Evolutionary conservation across 2,329 filamentous ascomycete genomes (phyloP), one percentile per base, ranked within the genome.

Genomic region (Diaporthe humulicola): DNA sequence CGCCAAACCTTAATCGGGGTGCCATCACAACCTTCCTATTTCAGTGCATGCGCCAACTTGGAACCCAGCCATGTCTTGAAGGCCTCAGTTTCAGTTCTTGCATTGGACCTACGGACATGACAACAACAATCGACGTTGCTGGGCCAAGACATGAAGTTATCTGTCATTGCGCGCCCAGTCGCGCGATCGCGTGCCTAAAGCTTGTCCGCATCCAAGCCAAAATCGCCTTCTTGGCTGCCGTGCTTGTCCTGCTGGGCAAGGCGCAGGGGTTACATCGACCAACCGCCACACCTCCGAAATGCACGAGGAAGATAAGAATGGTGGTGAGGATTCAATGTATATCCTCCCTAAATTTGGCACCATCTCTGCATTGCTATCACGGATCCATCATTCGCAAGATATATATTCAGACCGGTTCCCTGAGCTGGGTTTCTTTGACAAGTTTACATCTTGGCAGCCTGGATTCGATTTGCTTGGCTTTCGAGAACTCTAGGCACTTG

Each of bases 161-260:
- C 54, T 45, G n/a, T 28, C 58, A 3, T 22, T 15, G 17, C 25
- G 1, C 19, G 60, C 60, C 60, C 28, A 66, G 60, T 48, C 60
- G 42, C 60, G 17, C 40, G 28, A 15, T 19, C 25, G 42, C 42
- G 14, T 67, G 61, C 61, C 61, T 45, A 67, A 67, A 66, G 61
- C 61, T 66, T 66, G 61, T 50, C 28, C 28, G 4, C 28, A 14
- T 2, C 19, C 42, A 66, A 66, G 61, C 61, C n/a, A n/a, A 6
- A 28, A 22, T 36, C 28, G 28, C 42, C 42, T 66, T 17, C 61
- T 67, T 67, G 61, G 61, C 61, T 67, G 61, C 61, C 45, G 45
- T 38, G 42, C 61, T 67, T 67, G 61, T 67, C 61, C 22, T 67
- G 45, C 61, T 52, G 61, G 42, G 61, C 61, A 36, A 17, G 40